Conservation (phyloP, 2,329 filamentous ascomycete genomes). For the Scleromitrula shiraiana region DNA sequence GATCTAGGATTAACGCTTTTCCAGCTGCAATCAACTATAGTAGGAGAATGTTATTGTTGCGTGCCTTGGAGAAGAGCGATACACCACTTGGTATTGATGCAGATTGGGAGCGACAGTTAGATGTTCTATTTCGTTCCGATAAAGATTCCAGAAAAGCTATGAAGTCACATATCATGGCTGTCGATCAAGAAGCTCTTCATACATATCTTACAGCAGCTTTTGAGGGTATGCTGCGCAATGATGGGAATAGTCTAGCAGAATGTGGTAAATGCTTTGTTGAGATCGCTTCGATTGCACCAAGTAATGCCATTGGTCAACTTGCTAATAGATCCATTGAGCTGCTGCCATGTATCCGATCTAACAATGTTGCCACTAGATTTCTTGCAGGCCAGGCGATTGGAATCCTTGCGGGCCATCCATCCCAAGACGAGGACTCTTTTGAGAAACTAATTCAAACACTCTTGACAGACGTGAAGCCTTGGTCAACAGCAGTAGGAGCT, state of each 20-base stretch:
- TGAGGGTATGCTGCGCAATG: conserved; percentile 43
- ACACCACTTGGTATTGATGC: conserved; percentile 48
- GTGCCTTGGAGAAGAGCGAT: conserved; percentile 35
- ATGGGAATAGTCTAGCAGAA: conserved; percentile 34
- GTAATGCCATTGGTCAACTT: conserved; percentile 43
- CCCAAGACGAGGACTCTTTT: conserved; percentile 35
- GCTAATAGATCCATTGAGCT: conserved; percentile 44
- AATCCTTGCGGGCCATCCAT: conserved; percentile 63
- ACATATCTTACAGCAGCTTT: conserved; percentile 48
- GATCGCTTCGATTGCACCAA: conserved; percentile 43
- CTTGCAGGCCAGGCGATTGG: conserved; percentile 66
- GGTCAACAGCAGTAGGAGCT: conserved; percentile 49
- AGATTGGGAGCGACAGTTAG: conserved; percentile 78
- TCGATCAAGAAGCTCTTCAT: conserved; percentile 34
- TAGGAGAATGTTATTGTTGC: conserved; percentile 50
- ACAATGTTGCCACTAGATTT: conserved; percentile 59
- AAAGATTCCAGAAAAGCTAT: conserved; percentile 54
- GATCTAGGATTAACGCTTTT: conserved; percentile 47
- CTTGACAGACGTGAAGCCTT: conserved; percentile 38
- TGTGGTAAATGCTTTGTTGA: conserved; percentile 47
- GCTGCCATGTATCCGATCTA: conserved; percentile 56
- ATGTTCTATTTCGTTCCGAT: conserved; percentile 64
- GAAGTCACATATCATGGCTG: conserved; percentile 41
- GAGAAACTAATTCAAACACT: conserved; percentile 38
- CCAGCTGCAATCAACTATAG: conserved; percentile 64